phyloP scores from a whole-genome alignment of 371 early-diverging fungal species.

The Actinomortierella ambigua region DNA sequence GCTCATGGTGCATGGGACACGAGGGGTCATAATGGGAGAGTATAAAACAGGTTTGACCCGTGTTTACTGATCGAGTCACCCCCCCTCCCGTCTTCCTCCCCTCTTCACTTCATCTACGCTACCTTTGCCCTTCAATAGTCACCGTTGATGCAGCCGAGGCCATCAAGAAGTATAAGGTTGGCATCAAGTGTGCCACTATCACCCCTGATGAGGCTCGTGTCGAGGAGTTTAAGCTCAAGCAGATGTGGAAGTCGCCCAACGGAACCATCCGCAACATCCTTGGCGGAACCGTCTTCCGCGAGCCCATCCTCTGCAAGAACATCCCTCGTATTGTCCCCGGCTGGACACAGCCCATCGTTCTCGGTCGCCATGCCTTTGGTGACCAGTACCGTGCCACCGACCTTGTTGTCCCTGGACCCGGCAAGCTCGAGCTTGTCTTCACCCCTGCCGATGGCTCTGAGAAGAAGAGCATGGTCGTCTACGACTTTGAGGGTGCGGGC shows the following conservation, averaged over 20 bases:
- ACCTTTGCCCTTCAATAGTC: slow-evolving; percentile 47
- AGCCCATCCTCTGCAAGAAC: slow-evolving; percentile 88
- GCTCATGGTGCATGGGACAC: too few relatives aligned
- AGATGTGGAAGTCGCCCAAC: slow-evolving; percentile 96
- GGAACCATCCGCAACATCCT: slow-evolving; percentile 95
- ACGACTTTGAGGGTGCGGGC: slow-evolving; percentile 80
- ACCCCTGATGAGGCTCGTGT: slow-evolving; percentile 94
- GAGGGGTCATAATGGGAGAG: too few relatives aligned
- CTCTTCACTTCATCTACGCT: too few relatives aligned
- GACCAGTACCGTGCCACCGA: slow-evolving; percentile 96
- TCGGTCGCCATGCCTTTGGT: slow-evolving; percentile 95
- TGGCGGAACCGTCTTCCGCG: slow-evolving; percentile 95
- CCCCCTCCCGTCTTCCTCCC: too few relatives aligned
- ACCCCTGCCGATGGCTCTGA: slow-evolving; percentile 80
- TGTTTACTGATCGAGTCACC: too few relatives aligned
- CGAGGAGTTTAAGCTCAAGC: slow-evolving; percentile 90
- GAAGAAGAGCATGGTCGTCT: slow-evolving; percentile 65
- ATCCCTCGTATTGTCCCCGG: slow-evolving; percentile 91
- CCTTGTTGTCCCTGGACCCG: slow-evolving; percentile 80
- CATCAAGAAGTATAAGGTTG: slow-evolving; percentile 91
- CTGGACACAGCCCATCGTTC: slow-evolving; percentile 92
- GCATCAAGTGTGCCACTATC: slow-evolving; percentile 97
- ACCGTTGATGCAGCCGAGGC: slow-evolving; percentile 94
- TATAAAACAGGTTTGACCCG: too few relatives aligned
- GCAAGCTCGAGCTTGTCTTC: slow-evolving; percentile 86